A percentile compares a stretch with the other conserved stretches of the same genome.
These are phyloP conservation scores for Phanerochaete sordida DNA, from an alignment of 768 basidiomycete genomes.

Conservation along the genomic window DNA sequence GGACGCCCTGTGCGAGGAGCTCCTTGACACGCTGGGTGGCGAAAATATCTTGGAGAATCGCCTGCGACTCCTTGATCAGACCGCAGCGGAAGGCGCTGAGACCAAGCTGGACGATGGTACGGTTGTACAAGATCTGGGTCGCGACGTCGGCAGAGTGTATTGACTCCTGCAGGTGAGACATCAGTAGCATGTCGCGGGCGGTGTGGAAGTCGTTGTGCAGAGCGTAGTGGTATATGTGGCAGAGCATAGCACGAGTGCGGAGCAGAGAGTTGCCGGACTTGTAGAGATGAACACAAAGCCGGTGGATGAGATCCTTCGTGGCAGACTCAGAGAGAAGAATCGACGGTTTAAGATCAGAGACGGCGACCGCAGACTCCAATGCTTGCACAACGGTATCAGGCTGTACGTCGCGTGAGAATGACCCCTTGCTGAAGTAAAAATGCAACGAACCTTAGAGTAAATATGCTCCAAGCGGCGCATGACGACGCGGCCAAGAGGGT, in stretches of 20 bases:
- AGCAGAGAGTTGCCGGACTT: constrained; percentile 86
- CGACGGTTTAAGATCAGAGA: constrained; percentile 56
- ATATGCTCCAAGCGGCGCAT: constrained; percentile 98
- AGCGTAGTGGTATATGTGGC: constrained; percentile 96
- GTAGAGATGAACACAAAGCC: constrained; percentile 90
- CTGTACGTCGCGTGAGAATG: constrained; percentile 37
- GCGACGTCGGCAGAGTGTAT: constrained; percentile 95
- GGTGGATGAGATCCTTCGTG: constrained; percentile 79
- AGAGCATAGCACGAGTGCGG: constrained; percentile 95
- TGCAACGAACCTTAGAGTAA: constrained; percentile 82
- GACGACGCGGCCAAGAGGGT: constrained; percentile 81
- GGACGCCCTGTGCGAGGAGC: constrained; percentile 93
- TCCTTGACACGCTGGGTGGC: constrained; percentile 97
- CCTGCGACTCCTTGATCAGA: constrained; percentile 89
- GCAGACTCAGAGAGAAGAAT: constrained; percentile 55
- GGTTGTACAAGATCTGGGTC: constrained; percentile 97
- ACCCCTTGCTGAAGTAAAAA: not conserved
- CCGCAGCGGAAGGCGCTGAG: constrained; percentile 96
- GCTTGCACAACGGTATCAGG: constrained; percentile 91
- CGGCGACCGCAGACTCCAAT: constrained; percentile 68
- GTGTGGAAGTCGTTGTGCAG: constrained; percentile 96
- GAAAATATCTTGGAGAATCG: constrained; percentile 92
- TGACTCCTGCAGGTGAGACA: constrained; percentile 98
- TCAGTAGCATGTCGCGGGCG: constrained; percentile 95
- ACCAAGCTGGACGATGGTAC: constrained; percentile 95